These are phyloP conservation scores for Monosporascus sp. DNA, from an alignment of 2,329 filamentous ascomycete genomes.

Conservation along the genomic window DNA sequence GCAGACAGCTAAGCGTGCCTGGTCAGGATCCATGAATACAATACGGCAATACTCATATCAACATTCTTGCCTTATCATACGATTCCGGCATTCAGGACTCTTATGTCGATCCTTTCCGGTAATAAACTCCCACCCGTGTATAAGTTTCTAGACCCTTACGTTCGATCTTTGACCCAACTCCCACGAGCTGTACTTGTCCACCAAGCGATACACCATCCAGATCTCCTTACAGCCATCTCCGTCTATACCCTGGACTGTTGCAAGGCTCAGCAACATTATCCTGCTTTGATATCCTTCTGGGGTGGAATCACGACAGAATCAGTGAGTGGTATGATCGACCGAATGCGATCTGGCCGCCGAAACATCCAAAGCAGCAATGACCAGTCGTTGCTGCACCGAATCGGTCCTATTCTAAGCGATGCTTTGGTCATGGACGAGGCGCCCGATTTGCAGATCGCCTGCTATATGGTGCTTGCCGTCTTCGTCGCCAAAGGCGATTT, in stretches of 20 bases:
- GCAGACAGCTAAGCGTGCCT: conserved; percentile 6
- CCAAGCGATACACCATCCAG: conserved; percentile 71
- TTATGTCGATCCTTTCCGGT: conserved; percentile 81
- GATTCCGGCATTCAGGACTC: conserved; percentile 75
- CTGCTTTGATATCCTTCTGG: conserved; percentile 83
- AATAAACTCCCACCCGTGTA: conserved; percentile 65
- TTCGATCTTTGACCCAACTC: conserved; percentile 68
- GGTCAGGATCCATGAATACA: conserved; percentile 81
- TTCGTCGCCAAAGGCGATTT: conserved; percentile 78
- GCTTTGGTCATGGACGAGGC: conserved; percentile 71
- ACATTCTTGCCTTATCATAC: conserved; percentile 92
- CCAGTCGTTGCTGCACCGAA: conserved; percentile 66
- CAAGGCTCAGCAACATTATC: conserved; percentile 66
- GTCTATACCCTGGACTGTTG: conserved; percentile 73
- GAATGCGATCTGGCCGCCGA: conserved; percentile 67
- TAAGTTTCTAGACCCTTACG: conserved; percentile 82
- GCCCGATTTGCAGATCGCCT: conserved; percentile 76
- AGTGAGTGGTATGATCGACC: conserved; percentile 76
- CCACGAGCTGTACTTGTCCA: conserved; percentile 80
- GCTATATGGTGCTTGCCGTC: conserved; percentile 86
- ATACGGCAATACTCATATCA: conserved; percentile 70
- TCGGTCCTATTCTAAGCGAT: conserved; percentile 68
- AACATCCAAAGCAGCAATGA: conserved; percentile 75
- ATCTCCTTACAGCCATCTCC: conserved; percentile 73
- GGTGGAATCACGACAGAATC: conserved; percentile 82